Evolutionary conservation across 352 stramenopile species (phyloP).

Genomic region (Globisporangium emineosum): DNA sequence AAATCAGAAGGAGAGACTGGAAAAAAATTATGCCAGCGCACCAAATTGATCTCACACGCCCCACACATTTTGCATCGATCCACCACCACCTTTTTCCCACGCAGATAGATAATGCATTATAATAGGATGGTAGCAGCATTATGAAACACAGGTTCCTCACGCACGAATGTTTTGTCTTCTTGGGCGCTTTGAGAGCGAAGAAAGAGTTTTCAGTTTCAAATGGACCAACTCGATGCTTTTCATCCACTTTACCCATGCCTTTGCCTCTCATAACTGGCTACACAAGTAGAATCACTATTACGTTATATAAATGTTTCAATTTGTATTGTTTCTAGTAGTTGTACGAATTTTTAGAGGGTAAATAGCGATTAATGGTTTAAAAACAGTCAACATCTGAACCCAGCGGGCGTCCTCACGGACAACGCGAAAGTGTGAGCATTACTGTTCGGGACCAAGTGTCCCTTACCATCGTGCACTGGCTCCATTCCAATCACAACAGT

Average conservation of each 20-base stretch:
- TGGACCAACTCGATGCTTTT: background rate
- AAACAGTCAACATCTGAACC: background rate
- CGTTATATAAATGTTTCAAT: background rate
- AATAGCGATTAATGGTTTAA: background rate
- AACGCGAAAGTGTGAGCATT: background rate
- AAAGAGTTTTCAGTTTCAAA: background rate
- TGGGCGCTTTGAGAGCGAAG: background rate
- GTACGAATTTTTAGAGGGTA: background rate
- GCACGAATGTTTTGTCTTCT: background rate
- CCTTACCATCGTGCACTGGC: background rate
- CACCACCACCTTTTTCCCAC: background rate
- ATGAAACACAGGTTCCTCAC: too few species aligned
- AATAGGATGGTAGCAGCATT: background rate
- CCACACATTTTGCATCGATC: background rate
- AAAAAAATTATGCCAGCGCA: background rate
- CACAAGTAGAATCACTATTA: background rate
- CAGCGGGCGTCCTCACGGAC: background rate
- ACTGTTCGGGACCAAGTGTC: background rate
- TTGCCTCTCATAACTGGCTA: background rate
- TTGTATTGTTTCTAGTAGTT: background rate
- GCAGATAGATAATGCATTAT: background rate
- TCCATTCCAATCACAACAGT: background rate
- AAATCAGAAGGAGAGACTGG: background rate
- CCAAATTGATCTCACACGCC: background rate
- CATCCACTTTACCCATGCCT: background rate